Conservation (phyloP, 2,329 filamentous ascomycete genomes). For the Xylariaceae sp. region DNA sequence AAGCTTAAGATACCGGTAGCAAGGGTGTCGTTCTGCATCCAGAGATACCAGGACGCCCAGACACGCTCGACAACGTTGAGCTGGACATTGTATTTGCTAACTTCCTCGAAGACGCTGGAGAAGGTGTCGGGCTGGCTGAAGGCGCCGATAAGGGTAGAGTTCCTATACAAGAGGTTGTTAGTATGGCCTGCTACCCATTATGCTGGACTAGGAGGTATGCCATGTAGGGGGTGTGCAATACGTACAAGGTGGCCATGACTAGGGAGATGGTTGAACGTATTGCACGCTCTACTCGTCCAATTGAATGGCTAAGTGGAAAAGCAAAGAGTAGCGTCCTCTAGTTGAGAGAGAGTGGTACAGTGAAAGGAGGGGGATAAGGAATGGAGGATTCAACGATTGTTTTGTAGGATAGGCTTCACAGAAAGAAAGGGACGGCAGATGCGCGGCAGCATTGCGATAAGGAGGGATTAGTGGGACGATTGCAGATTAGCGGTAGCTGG, state of each 20-base stretch:
- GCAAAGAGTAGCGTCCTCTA: too few relatives aligned
- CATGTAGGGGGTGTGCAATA: not conserved
- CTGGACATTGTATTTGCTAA: conserved; percentile 72
- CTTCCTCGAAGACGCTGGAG: conserved; percentile 57
- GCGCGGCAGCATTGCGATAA: too few relatives aligned
- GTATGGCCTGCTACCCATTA: not conserved
- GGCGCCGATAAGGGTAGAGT: conserved; percentile 45
- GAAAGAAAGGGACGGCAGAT: too few relatives aligned
- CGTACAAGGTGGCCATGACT: conserved; percentile 31
- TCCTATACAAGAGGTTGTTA: conserved; percentile 33
- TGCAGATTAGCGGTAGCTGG: too few relatives aligned
- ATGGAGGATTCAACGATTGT: not conserved
- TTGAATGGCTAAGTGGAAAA: conserved; percentile 1
- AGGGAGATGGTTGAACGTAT: not conserved
- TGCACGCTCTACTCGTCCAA: conserved; percentile 5
- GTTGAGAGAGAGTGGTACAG: too few relatives aligned
- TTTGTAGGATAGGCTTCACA: too few relatives aligned
- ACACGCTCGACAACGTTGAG: conserved; percentile 83
- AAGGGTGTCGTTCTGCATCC: conserved; percentile 95
- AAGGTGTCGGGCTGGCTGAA: conserved; percentile 50
- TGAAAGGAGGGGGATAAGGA: not conserved
- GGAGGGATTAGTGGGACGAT: too few relatives aligned
- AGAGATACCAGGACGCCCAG: conserved; percentile 96
- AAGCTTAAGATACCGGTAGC: conserved; percentile 98
- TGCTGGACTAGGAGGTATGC: not conserved